A percentile compares a stretch with the other conserved stretches of the same genome.
Conservation (phyloP, 495 filamentous ascomycete genomes). For the Hypoxylon fragiforme region DNA sequence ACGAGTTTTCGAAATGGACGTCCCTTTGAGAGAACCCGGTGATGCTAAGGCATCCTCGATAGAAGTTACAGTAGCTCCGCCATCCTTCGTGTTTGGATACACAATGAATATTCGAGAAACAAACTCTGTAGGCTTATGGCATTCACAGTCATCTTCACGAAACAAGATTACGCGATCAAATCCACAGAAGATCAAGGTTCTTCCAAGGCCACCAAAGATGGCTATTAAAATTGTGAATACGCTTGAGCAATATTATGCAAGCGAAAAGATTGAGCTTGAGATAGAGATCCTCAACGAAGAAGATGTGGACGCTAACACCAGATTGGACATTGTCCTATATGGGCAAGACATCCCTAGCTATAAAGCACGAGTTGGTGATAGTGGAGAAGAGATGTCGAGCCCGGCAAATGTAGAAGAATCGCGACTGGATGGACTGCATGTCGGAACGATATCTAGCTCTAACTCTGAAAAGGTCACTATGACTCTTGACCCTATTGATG, state of each 20-base stretch:
- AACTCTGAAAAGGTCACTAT: conserved; percentile 47
- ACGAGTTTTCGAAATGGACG: conserved; percentile 70
- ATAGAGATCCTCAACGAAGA: conserved; percentile 82
- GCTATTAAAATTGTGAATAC: conserved; percentile 65
- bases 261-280: conserved; percentile 69
- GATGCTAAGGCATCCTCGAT: conserved; percentile 68
- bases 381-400: conserved; percentile 37
- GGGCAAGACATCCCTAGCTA: conserved; percentile 60
- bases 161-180: conserved; percentile 54
- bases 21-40: conserved; percentile 79
- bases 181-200: conserved; percentile 62
- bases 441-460: conserved; percentile 55
- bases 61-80: conserved; percentile 62
- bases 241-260: conserved; percentile 74
- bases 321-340: conserved; percentile 67
- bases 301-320: conserved; percentile 72
- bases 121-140: conserved; percentile 55
- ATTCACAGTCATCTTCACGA: conserved; percentile 51
- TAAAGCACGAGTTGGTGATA: conserved; percentile 45
- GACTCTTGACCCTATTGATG: conserved; percentile 51
- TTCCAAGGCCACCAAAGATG: conserved; percentile 92
- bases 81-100: conserved; percentile 70
- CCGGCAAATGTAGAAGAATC: conserved; percentile 38
- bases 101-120: conserved; percentile 57
- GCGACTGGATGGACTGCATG: conserved; percentile 36